Evolutionary conservation across 73 alveolate genomes (phyloP).

Genomic region (Effrenium voratum): DNA sequence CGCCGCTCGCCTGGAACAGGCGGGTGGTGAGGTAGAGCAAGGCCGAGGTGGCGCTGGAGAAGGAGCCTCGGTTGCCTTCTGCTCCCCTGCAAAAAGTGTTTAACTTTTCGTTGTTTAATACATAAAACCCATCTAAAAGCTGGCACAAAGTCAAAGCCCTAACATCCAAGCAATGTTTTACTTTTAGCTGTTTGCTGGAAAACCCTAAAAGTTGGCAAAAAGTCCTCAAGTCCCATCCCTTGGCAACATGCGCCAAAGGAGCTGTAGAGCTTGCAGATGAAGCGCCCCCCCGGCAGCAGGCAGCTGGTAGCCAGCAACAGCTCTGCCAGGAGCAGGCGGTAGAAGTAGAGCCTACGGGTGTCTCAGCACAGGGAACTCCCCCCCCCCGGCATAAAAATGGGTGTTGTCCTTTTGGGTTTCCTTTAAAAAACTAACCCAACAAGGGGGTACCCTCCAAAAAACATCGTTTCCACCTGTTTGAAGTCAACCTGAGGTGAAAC

Average conservation of each 20-base stretch:
- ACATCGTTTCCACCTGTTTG: no score
- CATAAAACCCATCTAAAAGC: neutral
- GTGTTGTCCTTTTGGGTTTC: no score
- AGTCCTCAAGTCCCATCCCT: neutral
- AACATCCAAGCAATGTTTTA: neutral
- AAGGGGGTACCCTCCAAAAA: no score
- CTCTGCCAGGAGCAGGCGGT: constrained; percentile 79
- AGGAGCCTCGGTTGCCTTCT: neutral
- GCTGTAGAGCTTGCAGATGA: constrained; percentile 77
- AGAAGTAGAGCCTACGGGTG: constrained; percentile 65
- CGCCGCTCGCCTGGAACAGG: no score
- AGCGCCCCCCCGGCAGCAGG: constrained; percentile 69
- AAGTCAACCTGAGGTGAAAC: no score
- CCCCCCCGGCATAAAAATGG: neutral
- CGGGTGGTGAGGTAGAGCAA: constrained; percentile 24
- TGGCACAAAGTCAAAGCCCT: neutral
- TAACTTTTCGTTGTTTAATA: neutral
- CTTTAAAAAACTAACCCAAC: no score
- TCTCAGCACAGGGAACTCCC: constrained; percentile 22
- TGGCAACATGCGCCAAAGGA: neutral
- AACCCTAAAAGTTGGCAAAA: neutral
- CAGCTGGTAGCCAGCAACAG: constrained; percentile 64
- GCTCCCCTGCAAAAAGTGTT: neutral
- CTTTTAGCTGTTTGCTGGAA: neutral
- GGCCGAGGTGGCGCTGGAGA: constrained; percentile 16